A percentile compares a stretch with the other conserved stretches of the same genome.
These are phyloP conservation scores for Pythium periplocum DNA, from an alignment of 352 stramenopile genomes.

Conservation along the genomic window DNA sequence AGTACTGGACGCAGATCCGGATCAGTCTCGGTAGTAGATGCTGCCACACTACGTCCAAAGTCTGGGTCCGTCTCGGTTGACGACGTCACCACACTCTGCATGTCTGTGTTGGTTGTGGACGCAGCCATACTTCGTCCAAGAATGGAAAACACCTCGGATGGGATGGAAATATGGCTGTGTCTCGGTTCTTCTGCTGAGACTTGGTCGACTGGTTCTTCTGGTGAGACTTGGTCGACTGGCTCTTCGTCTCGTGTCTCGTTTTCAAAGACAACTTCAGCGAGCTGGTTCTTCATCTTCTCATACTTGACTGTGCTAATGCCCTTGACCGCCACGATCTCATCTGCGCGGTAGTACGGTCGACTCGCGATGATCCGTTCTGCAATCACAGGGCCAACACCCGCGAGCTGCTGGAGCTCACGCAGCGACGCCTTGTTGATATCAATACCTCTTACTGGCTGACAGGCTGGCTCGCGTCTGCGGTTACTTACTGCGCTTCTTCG, in stretches of 20 bases:
- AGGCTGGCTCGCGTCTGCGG: neutral
- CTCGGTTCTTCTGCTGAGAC: neutral
- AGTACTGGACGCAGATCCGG: too few species aligned
- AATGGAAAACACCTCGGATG: neutral
- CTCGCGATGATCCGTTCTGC: constrained; percentile 38
- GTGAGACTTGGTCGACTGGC: neutral
- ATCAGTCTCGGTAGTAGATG: neutral
- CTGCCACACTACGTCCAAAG: neutral
- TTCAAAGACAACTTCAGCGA: constrained; percentile 1
- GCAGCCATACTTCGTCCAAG: neutral
- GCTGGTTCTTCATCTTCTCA: constrained; percentile 27
- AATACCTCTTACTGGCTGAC: constrained; percentile 8
- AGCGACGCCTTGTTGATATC: constrained; percentile 44
- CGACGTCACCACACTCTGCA: neutral
- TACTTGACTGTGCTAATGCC: constrained; percentile 39
- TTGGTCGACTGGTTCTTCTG: neutral
- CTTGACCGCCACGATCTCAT: constrained; percentile 45
- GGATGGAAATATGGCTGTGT: too few species aligned
- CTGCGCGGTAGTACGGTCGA: constrained; percentile 39
- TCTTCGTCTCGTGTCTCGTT: constrained; percentile 1
- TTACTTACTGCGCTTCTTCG: neutral
- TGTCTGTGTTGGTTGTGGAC: neutral
- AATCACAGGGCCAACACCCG: constrained; percentile 30
- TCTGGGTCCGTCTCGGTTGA: neutral
- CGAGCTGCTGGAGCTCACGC: constrained; percentile 30